Conservation (phyloP, 805 yeast species). For the Komagataella mondaviorum region DNA sequence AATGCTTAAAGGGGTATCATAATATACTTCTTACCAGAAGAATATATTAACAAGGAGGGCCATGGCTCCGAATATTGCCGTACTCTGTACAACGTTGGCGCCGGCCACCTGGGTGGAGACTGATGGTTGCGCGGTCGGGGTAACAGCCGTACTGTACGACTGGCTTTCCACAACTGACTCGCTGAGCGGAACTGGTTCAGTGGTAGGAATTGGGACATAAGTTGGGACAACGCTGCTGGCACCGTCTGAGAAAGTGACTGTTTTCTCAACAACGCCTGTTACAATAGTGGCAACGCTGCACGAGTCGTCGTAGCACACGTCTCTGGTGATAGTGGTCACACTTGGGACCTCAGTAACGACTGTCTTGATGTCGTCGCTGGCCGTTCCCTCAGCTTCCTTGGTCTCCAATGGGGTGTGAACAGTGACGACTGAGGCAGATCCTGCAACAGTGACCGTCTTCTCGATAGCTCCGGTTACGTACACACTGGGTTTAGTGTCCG, state of each 20-base stretch:
- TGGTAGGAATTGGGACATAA: neutral
- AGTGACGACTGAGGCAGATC: too few relatives aligned
- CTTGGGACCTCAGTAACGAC: neutral
- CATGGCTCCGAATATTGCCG: neutral
- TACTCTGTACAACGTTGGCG: neutral
- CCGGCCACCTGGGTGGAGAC: neutral
- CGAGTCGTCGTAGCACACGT: too few relatives aligned
- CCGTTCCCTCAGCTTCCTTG: neutral
- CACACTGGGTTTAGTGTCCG: too few relatives aligned
- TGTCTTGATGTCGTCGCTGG: neutral
- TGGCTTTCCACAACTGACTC: constrained; percentile 1
- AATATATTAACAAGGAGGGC: neutral
- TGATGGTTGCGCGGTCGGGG: neutral
- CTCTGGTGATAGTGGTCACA: neutral
- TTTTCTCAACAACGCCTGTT: too few relatives aligned
- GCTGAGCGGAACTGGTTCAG: neutral
- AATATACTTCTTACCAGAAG: neutral
- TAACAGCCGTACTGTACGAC: neutral
- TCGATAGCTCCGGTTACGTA: too few relatives aligned
- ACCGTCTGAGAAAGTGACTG: too few relatives aligned
- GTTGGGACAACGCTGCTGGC: neutral
- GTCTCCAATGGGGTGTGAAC: neutral
- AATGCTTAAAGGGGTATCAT: too few relatives aligned
- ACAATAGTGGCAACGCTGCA: too few relatives aligned
- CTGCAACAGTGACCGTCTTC: too few relatives aligned